A percentile compares a stretch with the other conserved stretches of the same genome.
phyloP scores from a whole-genome alignment of 2,329 filamentous ascomycete species.

The Pseudopithomyces chartarum region DNA sequence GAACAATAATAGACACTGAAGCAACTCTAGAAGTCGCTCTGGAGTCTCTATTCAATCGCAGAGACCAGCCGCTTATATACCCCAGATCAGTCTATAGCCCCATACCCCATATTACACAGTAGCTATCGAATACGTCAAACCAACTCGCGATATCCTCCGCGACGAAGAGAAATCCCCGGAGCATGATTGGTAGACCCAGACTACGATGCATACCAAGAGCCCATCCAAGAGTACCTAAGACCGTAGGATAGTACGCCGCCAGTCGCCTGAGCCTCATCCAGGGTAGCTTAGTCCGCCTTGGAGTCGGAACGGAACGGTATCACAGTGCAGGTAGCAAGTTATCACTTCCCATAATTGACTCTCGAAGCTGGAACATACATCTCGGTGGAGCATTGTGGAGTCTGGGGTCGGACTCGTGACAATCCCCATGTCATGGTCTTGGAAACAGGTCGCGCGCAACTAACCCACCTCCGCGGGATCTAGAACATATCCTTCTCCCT shows the following conservation, averaged over 20 bases:
- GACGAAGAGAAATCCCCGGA: not conserved
- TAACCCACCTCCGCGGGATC: not conserved
- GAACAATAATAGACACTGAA: not conserved
- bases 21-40: not conserved
- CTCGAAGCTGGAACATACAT: not conserved
- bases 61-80: slow-evolving; percentile 1
- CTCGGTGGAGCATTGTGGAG: not conserved
- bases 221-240: slow-evolving; percentile 5
- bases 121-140: not conserved
- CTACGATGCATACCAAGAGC: not conserved
- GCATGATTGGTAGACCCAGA: not conserved
- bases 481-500: not conserved
- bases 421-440: not conserved
- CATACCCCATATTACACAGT: not conserved
- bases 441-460: not conserved
- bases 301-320: slow-evolving; percentile 4
- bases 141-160: not conserved
- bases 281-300: not conserved
- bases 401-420: slow-evolving; percentile 2
- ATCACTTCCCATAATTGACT: not conserved
- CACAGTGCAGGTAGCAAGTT: not conserved
- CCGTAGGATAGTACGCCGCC: not conserved
- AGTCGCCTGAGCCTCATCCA: not conserved
- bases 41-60: not conserved
- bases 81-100: not conserved